These are phyloP conservation scores for Pyrenophora seminiperda DNA, from an alignment of 2,329 filamentous ascomycete genomes.

Conservation along the genomic window DNA sequence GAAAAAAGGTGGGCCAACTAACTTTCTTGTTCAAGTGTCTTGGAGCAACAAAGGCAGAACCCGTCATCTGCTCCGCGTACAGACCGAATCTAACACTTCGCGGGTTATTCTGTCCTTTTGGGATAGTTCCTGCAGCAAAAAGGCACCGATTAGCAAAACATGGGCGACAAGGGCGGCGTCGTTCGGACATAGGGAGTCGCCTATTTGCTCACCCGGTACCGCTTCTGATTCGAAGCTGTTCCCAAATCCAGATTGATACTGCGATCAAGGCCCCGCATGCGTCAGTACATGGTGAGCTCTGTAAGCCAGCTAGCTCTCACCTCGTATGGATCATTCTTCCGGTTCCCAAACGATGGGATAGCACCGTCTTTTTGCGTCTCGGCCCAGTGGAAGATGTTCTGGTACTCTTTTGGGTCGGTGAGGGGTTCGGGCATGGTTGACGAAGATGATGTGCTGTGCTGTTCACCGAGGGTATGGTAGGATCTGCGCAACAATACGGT, in stretches of 20 bases:
- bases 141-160: slow-evolving; percentile 19
- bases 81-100: slow-evolving; percentile 44
- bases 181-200: neutral
- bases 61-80: slow-evolving; percentile 48
- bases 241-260: slow-evolving; percentile 63
- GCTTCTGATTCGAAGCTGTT: slow-evolving; percentile 58
- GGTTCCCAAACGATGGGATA: slow-evolving; percentile 60
- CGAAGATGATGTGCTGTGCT: neutral
- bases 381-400: slow-evolving; percentile 57
- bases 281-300: slow-evolving; percentile 10
- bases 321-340: slow-evolving; percentile 61
- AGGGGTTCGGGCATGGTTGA: slow-evolving; percentile 33
- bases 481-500: neutral
- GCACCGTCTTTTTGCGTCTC: slow-evolving; percentile 64
- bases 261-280: neutral
- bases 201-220: slow-evolving; percentile 47
- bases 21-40: slow-evolving; percentile 45
- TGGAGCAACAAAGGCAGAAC: slow-evolving; percentile 43
- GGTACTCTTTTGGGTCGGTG: slow-evolving; percentile 46
- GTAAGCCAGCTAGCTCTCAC: slow-evolving; percentile 42
- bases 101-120: slow-evolving; percentile 53
- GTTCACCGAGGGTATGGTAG: neutral
- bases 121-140: slow-evolving; percentile 51
- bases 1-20: neutral
- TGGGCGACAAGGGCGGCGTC: slow-evolving; percentile 3